Conservation (phyloP, 345 rosid genomes). For the Camelina sativa region DNA sequence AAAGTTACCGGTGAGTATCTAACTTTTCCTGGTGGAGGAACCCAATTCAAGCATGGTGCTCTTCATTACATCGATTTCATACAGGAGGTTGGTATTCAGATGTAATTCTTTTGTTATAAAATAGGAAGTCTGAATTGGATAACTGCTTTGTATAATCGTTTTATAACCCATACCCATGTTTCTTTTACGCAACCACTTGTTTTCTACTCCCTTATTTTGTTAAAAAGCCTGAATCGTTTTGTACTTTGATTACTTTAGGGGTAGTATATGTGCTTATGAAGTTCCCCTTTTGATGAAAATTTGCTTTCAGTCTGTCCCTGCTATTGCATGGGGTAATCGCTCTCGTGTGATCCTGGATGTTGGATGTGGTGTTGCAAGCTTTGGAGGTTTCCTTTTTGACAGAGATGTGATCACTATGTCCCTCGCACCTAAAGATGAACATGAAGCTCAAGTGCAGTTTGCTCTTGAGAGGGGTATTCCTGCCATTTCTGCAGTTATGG, state of each 20-base stretch:
- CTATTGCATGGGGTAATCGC: constrained; percentile 80
- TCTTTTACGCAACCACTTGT: constrained; percentile 11
- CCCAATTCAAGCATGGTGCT: constrained; percentile 94
- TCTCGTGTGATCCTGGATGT: constrained; percentile 91
- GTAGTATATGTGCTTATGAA: constrained; percentile 18
- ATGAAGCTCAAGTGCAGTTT: constrained; percentile 97
- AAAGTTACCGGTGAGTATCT: constrained; percentile 91
- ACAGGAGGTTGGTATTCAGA: constrained; percentile 66
- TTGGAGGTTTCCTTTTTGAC: constrained; percentile 95
- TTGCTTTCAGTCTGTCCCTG: constrained; percentile 73
- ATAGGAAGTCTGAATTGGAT: neutral
- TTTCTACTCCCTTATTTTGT: constrained; percentile 15
- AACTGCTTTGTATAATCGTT: neutral
- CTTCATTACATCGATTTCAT: constrained; percentile 93
- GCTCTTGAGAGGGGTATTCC: constrained; percentile 99
- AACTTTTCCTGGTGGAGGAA: constrained; percentile 98
- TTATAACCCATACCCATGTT: constrained; percentile 9
- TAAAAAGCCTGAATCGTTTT: constrained; percentile 2
- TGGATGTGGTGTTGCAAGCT: constrained; percentile 99
- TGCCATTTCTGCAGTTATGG: constrained; percentile 97
- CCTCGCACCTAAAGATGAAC: constrained; percentile 98
- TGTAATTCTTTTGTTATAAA: constrained; percentile 7
- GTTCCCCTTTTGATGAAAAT: constrained; percentile 27
- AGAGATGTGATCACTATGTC: constrained; percentile 89
- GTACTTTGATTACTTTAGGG: neutral